These are phyloP conservation scores for Coccinonectria pachysandricola DNA, from an alignment of 2,329 filamentous ascomycete genomes.

Conservation along the genomic window DNA sequence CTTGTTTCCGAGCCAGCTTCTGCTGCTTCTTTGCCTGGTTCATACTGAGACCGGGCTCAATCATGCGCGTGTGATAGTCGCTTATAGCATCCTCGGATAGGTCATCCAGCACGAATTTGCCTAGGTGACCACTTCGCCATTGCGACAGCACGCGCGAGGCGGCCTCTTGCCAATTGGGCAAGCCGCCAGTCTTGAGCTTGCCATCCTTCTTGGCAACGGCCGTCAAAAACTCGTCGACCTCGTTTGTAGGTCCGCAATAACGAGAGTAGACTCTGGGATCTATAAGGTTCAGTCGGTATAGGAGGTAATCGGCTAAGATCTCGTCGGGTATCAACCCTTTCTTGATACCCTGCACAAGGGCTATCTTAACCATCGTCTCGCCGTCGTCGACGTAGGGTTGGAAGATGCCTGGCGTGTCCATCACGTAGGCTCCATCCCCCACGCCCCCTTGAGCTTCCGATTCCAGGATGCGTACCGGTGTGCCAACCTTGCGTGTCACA, in stretches of 20 bases:
- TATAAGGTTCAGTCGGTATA: conserved; percentile 69
- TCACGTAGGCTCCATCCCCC: conserved; percentile 62
- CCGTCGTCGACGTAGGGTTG: conserved; percentile 79
- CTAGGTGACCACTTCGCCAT: conserved; percentile 70
- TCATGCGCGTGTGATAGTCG: conserved; percentile 35
- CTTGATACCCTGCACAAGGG: conserved; percentile 82
- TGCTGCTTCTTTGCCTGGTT: conserved; percentile 59
- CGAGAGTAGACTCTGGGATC: conserved; percentile 51
- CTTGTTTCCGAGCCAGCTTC: conserved; percentile 46
- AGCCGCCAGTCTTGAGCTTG: conserved; percentile 61
- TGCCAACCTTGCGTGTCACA: conserved; percentile 75
- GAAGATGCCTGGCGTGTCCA: conserved; percentile 94
- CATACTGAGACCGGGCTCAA: conserved; percentile 46
- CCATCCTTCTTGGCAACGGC: conserved; percentile 66
- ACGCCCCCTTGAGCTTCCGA: conserved; percentile 30
- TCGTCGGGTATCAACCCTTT: conserved; percentile 71
- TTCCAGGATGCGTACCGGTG: conserved; percentile 64
- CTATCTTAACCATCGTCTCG: conserved; percentile 90
- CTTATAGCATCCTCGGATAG: conserved; percentile 49
- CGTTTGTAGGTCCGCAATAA: conserved; percentile 69
- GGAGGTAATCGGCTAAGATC: conserved; percentile 79
- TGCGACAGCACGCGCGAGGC: conserved; percentile 72
- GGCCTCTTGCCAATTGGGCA: conserved; percentile 59
- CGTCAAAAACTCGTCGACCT: conserved; percentile 62
- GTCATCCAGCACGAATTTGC: conserved; percentile 70